phyloP scores from a whole-genome alignment of 768 basidiomycete genomes.

The Mycena vulgaris region DNA sequence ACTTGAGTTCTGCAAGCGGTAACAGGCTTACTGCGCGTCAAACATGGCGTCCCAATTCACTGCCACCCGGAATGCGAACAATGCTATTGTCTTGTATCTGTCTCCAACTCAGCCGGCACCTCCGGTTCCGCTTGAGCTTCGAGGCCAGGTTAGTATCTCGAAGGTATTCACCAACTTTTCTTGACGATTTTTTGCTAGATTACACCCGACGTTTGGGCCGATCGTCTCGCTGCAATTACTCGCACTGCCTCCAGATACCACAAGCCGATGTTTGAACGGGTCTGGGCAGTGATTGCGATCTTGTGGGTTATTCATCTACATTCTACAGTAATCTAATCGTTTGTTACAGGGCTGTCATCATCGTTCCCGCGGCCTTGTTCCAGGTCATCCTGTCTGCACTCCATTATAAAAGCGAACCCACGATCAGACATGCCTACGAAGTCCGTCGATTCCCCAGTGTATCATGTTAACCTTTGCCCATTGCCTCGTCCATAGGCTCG shows the following conservation, averaged over 20 bases:
- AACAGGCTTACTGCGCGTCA: constrained; percentile 31
- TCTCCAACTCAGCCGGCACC: constrained; percentile 48
- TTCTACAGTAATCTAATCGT: not conserved
- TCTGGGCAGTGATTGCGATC: constrained; percentile 56
- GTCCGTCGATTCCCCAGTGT: constrained; percentile 26
- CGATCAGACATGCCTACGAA: constrained; percentile 26
- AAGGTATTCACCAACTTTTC: not conserved
- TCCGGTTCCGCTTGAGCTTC: constrained; percentile 55
- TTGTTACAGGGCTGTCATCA: constrained; percentile 52
- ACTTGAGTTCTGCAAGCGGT: constrained; percentile 24
- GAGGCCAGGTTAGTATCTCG: constrained; percentile 49
- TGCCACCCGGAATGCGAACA: constrained; percentile 33
- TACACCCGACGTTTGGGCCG: constrained; percentile 59
- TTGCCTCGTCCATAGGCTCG: constrained; percentile 47
- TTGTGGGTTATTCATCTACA: constrained; percentile 50
- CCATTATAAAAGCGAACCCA: constrained; percentile 38
- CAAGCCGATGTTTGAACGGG: constrained; percentile 61
- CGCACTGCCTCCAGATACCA: constrained; percentile 56
- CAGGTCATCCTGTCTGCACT: constrained; percentile 49
- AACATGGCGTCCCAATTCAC: constrained; percentile 35
- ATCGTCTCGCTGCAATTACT: constrained; percentile 56
- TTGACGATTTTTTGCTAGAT: constrained; percentile 48
- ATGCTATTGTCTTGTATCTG: constrained; percentile 52
- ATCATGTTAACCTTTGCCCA: not conserved
- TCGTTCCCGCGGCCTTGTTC: constrained; percentile 58